Evolutionary conservation across 2,329 filamentous ascomycete species (phyloP), one percentile per base, ranked within the genome.

Genomic region (Penicillium sp.): DNA sequence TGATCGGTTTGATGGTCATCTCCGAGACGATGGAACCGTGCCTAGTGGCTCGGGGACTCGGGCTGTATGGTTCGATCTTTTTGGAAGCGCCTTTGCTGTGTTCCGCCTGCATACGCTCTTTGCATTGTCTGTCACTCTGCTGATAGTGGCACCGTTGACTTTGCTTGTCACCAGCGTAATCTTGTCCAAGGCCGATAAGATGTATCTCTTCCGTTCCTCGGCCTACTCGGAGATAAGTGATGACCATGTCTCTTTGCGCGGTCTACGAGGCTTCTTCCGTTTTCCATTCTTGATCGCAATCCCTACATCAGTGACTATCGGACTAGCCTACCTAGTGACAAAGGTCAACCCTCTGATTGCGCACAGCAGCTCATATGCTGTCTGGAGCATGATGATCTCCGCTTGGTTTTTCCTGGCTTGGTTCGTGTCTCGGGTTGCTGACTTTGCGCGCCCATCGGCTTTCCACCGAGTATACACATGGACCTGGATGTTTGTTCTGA

Each of bases 31-130:
- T 47, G 83, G 81, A 50, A 86, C 86, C 63, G 83, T 88, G 2
- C 80, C 83, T 58, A 88, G 87, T 57, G 88, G 89, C 9, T 79
- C 76, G 34, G 85, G 86, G 5, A 85, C 82, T 14, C 79, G 84
- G 55, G 90, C 87, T 29, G 91, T 97, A 13, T 99, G 92, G 91
- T 97, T 97, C 67, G 94, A 97, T 68, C 75, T 97, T 7, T 93
- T 96, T 60, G 94, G 93, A 41, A 83, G 81, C 51, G 80, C 80
- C 1, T 92, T 97, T 71, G 89, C 88, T 14, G 80, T 96, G 2
- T 89, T 97, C 67, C 82, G 83, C 44, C 80, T 97, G 38, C 84
- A 89, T 58, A 92, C 90, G 7, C 81, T 97, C 53, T 97, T 97
- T 73, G 92, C 91, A 3, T 85, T 94, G 75, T 92, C 91, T 5